Base-by-base conservation (phyloP, 805 yeast genomes). In the Nakazawaea pomicola region DNA sequence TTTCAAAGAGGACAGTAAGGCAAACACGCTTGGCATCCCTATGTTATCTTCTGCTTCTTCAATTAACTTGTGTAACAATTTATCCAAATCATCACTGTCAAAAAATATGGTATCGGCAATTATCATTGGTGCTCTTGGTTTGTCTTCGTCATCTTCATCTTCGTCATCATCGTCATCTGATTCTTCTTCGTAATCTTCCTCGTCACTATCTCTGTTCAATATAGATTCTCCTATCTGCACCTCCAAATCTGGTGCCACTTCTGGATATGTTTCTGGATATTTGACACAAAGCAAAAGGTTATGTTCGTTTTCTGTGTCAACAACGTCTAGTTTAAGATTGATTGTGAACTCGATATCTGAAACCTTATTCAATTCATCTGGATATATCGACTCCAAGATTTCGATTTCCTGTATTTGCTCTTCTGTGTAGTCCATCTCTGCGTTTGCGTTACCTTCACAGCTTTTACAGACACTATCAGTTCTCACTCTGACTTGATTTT, bases 351-450 rank as follows among this genome's bases (percentile, higher is more conserved):
- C 68, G 6, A 67, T 60, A 16, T 72, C 73, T 1, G 74, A 55
- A 27, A 68, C 51, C 8, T 65, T 53, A n/a, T 57, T 62, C 24
- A 87, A 62, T 59, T 91, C 99, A 56, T 91, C 97, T 5, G 98
- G 99, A 58, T 93, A 91, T 41, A 91, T 91, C 14, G 95, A 81
- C 56, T 86, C 81, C 44, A 91, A 72, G 39, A 93, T 89, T 60
- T 90, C 97, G 34, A 93, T 58, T 60, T 91, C 99, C 62, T 91
- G 96, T 21, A 56, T 60, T 57, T 91, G 97, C 56, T 93, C 97
- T 58, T 86, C 96, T 39, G 61, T 56, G 43, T 80, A 75, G 52
- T 84, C 90, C 95, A 86, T 86, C 18, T 30, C 21, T 33, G 20
- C 28, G 5, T 20, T 9, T 17, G 17, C 23, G 15, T 31, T 18